These are phyloP conservation scores for Mycena chlorophos DNA, from an alignment of 768 basidiomycete genomes.

Conservation along the genomic window DNA sequence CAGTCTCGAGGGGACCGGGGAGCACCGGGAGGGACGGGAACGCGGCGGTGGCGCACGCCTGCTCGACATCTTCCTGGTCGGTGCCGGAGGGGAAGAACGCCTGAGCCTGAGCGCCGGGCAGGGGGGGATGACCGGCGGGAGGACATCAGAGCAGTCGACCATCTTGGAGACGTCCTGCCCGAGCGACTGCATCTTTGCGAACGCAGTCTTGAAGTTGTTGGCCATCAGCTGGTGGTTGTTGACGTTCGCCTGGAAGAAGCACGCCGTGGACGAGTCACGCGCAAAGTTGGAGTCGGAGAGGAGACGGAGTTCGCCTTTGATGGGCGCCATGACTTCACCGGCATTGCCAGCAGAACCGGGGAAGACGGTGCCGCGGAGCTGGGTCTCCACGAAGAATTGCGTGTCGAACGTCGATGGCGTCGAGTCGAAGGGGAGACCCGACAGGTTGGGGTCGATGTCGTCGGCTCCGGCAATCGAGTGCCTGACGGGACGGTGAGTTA, in stretches of 20 bases:
- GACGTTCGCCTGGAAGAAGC: too few species aligned
- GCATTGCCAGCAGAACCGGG: constrained; percentile 38
- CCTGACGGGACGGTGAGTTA: too few species aligned
- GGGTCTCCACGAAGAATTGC: constrained; percentile 45
- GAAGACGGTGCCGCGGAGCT: constrained; percentile 44
- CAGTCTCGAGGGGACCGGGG: too few species aligned
- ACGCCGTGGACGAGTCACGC: constrained; percentile 44
- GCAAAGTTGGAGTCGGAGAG: constrained; percentile 39
- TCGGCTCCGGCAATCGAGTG: too few species aligned
- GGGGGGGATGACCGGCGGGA: constrained; percentile 39
- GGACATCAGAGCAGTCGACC: constrained; percentile 48
- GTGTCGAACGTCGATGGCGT: too few species aligned
- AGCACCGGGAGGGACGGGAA: too few species aligned
- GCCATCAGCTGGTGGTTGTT: constrained; percentile 50
- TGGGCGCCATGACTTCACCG: constrained; percentile 41
- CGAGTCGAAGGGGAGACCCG: not conserved
- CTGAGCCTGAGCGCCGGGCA: too few species aligned
- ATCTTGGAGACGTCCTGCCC: constrained; percentile 40
- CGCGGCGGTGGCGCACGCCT: too few species aligned
- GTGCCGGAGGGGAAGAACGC: too few species aligned
- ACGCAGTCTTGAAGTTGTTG: constrained; percentile 41
- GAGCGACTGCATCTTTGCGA: constrained; percentile 44
- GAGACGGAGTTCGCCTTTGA: constrained; percentile 44
- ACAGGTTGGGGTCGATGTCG: not conserved
- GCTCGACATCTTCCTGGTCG: too few species aligned